Conservation (phyloP, 2,329 filamentous ascomycete genomes). For the Xylariaceae sp. region DNA sequence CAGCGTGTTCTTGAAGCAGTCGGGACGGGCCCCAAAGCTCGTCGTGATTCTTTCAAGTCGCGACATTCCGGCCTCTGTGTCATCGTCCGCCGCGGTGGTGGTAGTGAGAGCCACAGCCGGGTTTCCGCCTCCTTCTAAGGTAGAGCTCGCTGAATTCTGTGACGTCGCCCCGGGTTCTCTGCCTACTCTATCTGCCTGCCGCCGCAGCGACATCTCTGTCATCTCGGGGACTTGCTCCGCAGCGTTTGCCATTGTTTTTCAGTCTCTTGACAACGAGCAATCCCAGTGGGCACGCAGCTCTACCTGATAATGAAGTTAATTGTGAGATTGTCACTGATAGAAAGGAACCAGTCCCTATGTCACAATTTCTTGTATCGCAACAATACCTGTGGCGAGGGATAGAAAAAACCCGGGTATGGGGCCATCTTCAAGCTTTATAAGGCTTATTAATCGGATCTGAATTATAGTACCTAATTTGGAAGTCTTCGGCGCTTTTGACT, state of each 20-base stretch:
- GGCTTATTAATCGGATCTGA: constrained; percentile 12
- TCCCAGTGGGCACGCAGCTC: not conserved
- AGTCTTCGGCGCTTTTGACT: too few species aligned
- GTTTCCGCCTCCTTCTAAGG: constrained; percentile 1
- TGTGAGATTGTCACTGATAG: not conserved
- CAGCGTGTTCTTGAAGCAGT: constrained; percentile 66
- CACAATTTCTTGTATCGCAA: too few species aligned
- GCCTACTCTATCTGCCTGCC: not conserved
- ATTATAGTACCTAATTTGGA: too few species aligned
- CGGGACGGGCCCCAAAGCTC: constrained; percentile 52
- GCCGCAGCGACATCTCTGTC: constrained; percentile 21
- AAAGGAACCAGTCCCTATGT: not conserved
- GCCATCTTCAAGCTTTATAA: constrained; percentile 6
- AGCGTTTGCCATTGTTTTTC: constrained; percentile 18
- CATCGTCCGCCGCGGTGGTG: not conserved
- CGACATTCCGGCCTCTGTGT: constrained; percentile 30
- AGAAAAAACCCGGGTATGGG: not conserved
- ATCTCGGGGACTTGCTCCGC: constrained; percentile 19
- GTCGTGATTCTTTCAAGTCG: constrained; percentile 33
- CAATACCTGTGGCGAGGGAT: too few species aligned
- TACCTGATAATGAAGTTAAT: not conserved
- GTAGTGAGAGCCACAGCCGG: not conserved
- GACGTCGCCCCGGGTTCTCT: constrained; percentile 12
- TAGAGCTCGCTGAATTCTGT: constrained; percentile 23
- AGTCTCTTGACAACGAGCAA: not conserved